Conservation (phyloP, 768 basidiomycete genomes). For the Collybia mongolica region DNA sequence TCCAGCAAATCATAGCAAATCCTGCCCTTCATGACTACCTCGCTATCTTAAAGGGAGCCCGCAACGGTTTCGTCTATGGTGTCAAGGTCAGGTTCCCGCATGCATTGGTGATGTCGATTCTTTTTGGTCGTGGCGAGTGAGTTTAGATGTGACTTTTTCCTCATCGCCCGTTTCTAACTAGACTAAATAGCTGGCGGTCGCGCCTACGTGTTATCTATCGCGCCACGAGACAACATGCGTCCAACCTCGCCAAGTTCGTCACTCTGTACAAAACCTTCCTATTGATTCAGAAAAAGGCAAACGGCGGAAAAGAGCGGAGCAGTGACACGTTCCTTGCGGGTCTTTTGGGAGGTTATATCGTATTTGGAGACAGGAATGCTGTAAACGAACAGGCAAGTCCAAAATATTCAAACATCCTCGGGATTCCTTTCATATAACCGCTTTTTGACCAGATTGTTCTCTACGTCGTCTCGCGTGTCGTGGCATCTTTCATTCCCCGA, state of each 20-base stretch:
- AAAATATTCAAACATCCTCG: background rate
- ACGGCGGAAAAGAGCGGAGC: constrained; percentile 78
- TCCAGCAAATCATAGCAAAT: constrained; percentile 53
- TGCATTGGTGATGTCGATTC: constrained; percentile 92
- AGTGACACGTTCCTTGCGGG: constrained; percentile 92
- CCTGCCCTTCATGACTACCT: constrained; percentile 89
- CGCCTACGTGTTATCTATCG: constrained; percentile 68
- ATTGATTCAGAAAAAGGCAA: constrained; percentile 77
- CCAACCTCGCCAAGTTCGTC: constrained; percentile 93
- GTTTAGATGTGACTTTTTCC: constrained; percentile 29
- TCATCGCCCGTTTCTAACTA: constrained; percentile 10
- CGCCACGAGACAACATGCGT: constrained; percentile 87
- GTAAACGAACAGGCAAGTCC: constrained; percentile 85
- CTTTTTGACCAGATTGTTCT: constrained; percentile 75
- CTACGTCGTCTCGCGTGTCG: constrained; percentile 90
- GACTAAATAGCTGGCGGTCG: constrained; percentile 59
- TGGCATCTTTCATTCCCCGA: constrained; percentile 90
- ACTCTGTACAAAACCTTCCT: constrained; percentile 87
- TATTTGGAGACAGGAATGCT: constrained; percentile 83
- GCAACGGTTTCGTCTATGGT: constrained; percentile 88
- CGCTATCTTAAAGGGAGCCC: constrained; percentile 90
- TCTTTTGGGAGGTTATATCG: constrained; percentile 85
- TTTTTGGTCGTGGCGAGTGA: constrained; percentile 91
- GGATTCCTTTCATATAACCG: constrained; percentile 8
- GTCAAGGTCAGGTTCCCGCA: constrained; percentile 94